Conservation (phyloP, 768 basidiomycete species). For the Tricholoma sp. region DNA sequence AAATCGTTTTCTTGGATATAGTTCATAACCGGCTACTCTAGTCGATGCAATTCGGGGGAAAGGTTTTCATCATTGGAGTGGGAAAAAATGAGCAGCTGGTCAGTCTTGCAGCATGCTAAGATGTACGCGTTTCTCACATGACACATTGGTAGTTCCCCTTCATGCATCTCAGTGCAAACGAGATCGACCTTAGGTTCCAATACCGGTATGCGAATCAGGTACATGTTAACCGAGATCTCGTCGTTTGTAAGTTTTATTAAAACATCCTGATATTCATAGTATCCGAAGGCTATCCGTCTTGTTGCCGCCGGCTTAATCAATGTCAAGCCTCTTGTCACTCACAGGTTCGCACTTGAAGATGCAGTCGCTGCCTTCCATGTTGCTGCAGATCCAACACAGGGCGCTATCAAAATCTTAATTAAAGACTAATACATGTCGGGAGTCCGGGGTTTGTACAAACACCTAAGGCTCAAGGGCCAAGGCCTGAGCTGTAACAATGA, state of each 20-base stretch:
- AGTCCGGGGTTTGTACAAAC: no score
- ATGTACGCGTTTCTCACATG: background rate
- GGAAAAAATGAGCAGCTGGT: constrained; percentile 60
- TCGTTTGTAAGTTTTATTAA: background rate
- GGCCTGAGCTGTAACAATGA: no score
- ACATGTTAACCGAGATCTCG: background rate
- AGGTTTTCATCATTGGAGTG: constrained; percentile 68
- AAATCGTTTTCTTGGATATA: background rate
- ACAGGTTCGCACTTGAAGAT: constrained; percentile 65
- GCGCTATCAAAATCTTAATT: constrained; percentile 69
- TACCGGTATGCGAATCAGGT: constrained; percentile 67
- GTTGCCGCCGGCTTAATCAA: constrained; percentile 71
- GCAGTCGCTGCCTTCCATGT: constrained; percentile 77
- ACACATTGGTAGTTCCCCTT: constrained; percentile 60
- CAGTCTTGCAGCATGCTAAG: constrained; percentile 10
- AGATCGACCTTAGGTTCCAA: constrained; percentile 65
- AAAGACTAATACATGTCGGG: constrained; percentile 33
- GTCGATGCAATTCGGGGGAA: constrained; percentile 62
- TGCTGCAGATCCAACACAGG: constrained; percentile 61
- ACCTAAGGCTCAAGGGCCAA: no score
- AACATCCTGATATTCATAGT: constrained; percentile 31
- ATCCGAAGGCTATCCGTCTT: constrained; percentile 80
- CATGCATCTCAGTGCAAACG: constrained; percentile 68
- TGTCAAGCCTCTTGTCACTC: constrained; percentile 77
- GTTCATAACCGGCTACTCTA: constrained; percentile 16